Conservation (phyloP, 1,139 yeast genomes). For the Geotrichum citri-aurantii region DNA sequence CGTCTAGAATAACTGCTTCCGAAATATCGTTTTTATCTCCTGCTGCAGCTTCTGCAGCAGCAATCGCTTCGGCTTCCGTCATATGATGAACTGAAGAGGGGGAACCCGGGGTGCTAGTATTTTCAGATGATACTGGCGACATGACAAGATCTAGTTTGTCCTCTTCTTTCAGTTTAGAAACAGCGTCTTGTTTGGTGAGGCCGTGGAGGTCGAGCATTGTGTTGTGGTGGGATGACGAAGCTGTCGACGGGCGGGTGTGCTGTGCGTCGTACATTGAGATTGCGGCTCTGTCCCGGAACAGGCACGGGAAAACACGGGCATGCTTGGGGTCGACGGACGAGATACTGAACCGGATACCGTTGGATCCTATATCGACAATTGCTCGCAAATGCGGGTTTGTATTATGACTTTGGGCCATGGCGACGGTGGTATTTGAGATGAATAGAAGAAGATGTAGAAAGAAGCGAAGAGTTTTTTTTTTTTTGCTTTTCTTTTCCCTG, state of each 20-base stretch:
- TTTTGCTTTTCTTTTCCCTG: too few relatives aligned
- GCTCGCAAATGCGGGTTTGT: conserved; percentile 17
- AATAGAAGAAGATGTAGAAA: background rate
- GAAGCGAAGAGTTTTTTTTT: background rate
- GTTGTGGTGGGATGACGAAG: background rate
- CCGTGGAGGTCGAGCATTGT: conserved; percentile 26
- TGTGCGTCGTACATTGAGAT: conserved; percentile 55
- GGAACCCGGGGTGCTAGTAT: background rate
- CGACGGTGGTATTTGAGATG: background rate
- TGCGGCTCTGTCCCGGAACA: conserved; percentile 62
- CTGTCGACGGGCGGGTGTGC: conserved; percentile 15
- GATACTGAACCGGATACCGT: conserved; percentile 61
- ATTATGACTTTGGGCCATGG: background rate
- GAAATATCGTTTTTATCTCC: conserved; percentile 49
- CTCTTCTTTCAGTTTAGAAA: conserved; percentile 7
- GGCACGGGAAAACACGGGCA: conserved; percentile 65
- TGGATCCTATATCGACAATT: conserved; percentile 64
- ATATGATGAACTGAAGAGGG: background rate
- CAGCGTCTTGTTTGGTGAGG: conserved; percentile 16
- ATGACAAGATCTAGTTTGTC: conserved; percentile 11
- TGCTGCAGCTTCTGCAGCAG: conserved; percentile 25
- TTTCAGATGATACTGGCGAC: conserved; percentile 4
- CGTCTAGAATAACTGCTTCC: conserved; percentile 48
- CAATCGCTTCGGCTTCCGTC: conserved; percentile 15
- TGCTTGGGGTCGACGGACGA: conserved; percentile 58